Conservation (phyloP, 129 eudicot genomes). For the Flaveria bidentis region DNA sequence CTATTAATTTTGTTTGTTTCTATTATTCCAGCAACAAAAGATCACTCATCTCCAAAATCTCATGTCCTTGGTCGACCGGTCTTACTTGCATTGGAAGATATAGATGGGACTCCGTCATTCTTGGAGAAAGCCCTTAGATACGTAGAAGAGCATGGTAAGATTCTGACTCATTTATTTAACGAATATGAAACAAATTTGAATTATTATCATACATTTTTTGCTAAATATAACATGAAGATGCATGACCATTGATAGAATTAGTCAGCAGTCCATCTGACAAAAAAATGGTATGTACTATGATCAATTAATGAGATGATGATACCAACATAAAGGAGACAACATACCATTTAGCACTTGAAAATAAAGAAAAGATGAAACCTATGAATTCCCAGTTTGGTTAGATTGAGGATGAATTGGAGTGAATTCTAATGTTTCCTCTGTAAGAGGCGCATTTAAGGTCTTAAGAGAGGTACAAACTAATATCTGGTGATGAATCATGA, state of each 20-base stretch:
- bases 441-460: conserved; percentile 4
- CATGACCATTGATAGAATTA: not conserved
- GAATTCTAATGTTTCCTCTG: conserved; percentile 2
- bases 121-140: conserved; percentile 95
- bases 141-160: conserved; percentile 77
- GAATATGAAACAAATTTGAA: not conserved
- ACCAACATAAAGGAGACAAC: conserved; percentile 7
- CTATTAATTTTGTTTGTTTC: conserved; percentile 19
- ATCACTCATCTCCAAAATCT: conserved; percentile 57
- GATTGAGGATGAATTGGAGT: not conserved
- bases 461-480: not conserved
- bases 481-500: not conserved
- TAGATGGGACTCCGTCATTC: conserved; percentile 95
- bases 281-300: conserved; percentile 2
- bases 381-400: conserved; percentile 1
- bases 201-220: not conserved
- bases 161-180: conserved; percentile 16
- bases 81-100: conserved; percentile 94
- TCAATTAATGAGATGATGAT: not conserved
- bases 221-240: conserved; percentile 1
- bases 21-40: conserved; percentile 54
- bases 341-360: conserved; percentile 7
- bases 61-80: conserved; percentile 87
- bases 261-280: not conserved
- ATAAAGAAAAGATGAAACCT: not conserved